A percentile compares a stretch with the other conserved stretches of the same genome.
These are phyloP conservation scores for Sugiyamaella boreocaroliniensis DNA, from an alignment of 805 yeast species.

Conservation along the genomic window DNA sequence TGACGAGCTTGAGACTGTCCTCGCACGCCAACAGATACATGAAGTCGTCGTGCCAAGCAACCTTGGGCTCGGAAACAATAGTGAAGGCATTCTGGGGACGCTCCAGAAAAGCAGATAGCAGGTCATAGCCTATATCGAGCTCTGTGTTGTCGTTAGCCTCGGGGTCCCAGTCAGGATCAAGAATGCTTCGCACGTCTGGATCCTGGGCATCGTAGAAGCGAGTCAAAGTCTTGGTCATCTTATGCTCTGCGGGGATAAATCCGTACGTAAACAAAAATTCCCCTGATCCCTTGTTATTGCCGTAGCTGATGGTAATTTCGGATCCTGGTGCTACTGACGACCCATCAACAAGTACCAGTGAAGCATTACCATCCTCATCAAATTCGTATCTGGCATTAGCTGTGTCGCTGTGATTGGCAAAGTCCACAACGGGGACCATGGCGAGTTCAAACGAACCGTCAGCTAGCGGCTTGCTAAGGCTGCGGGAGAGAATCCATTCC, in stretches of 20 bases:
- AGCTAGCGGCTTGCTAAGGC: slow-evolving; percentile 25
- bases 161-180: slow-evolving; percentile 17
- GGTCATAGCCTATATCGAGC: slow-evolving; percentile 19
- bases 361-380: slow-evolving; percentile 14
- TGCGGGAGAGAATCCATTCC: slow-evolving; percentile 33
- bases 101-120: slow-evolving; percentile 21
- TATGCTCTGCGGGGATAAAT: slow-evolving; percentile 27
- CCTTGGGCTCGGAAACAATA: slow-evolving; percentile 1
- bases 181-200: slow-evolving; percentile 13
- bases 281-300: slow-evolving; percentile 29
- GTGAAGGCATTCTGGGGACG: slow-evolving; percentile 14
- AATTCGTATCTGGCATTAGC: slow-evolving; percentile 36
- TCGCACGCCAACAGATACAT: slow-evolving; percentile 21
- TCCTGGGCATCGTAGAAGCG: slow-evolving; percentile 19
- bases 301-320: slow-evolving; percentile 33
- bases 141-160: slow-evolving; percentile 12
- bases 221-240: slow-evolving; percentile 8
- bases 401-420: slow-evolving; percentile 40
- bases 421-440: slow-evolving; percentile 51
- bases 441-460: slow-evolving; percentile 26
- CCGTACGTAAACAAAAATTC: slow-evolving; percentile 38
- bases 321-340: slow-evolving; percentile 9
- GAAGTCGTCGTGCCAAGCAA: slow-evolving; percentile 22
- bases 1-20: slow-evolving; percentile 18
- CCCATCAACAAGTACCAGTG: slow-evolving; percentile 9